Evolutionary conservation across 805 yeast genomes (phyloP).

Genomic region (Maudiozyma saulgeensis): DNA sequence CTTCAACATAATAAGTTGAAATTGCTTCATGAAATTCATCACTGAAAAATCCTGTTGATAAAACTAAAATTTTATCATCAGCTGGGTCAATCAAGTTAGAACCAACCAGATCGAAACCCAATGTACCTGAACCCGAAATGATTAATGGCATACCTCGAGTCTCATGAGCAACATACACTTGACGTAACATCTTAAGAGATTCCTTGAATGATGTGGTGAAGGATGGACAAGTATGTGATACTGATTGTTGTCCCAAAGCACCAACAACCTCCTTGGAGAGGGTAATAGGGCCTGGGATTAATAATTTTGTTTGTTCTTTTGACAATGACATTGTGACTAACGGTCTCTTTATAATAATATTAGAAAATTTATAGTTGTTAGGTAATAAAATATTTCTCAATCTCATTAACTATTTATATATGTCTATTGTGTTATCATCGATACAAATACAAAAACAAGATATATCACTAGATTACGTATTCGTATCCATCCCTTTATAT

Average conservation of each 20-base stretch:
- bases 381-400: too few relatives aligned
- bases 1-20: conserved; percentile 47
- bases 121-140: conserved; percentile 83
- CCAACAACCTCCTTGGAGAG: conserved; percentile 68
- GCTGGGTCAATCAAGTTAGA: conserved; percentile 59
- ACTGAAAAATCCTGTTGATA: conserved; percentile 86
- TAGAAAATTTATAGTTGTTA: too few relatives aligned
- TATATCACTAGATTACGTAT: too few relatives aligned
- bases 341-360: too few relatives aligned
- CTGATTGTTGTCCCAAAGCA: conserved; percentile 76
- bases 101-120: conserved; percentile 89
- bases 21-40: conserved; percentile 75
- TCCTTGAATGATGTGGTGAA: conserved; percentile 66
- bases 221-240: conserved; percentile 84
- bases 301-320: conserved; percentile 25
- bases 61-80: conserved; percentile 66
- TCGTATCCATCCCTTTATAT: too few relatives aligned
- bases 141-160: conserved; percentile 62
- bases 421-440: too few relatives aligned
- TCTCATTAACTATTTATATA: too few relatives aligned
- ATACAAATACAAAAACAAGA: too few relatives aligned
- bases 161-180: conserved; percentile 61
- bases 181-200: conserved; percentile 58
- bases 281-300: conserved; percentile 84
- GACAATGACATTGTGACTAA: neutral